Evolutionary conservation across 2,329 filamentous ascomycete genomes (phyloP), one percentile per base, ranked within the genome.

Genomic region (Didymellaceae sp.): DNA sequence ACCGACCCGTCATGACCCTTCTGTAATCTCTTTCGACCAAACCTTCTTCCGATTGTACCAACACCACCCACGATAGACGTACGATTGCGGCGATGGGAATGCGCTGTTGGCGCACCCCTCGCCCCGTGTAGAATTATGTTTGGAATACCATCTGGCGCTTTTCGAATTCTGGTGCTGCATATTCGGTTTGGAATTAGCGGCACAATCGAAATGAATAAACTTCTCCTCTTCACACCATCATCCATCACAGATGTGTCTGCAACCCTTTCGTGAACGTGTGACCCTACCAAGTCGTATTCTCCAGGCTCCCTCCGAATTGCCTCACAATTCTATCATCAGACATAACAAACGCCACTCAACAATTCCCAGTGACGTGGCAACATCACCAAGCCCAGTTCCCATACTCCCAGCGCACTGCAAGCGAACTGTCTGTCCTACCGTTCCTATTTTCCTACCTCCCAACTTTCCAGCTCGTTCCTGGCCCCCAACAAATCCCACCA

Each of bases 11-110:
- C 62, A 67, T 57, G 64, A 65, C 55, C 43, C 49, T 62, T 63
- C 57, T 61, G 52, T 61, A 62, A 63, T 63, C 58, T 51, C 58
- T 57, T 59, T 61, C 47, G 32, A 53, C 47, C 46, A 49, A 60
- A 61, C 62, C 43, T 58, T 56, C 54, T 55, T 62, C 56, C 59
- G 57, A 60, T 58, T 73, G 70, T 74, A 74, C 59, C 65, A 73
- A 62, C 61, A 72, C 52, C 61, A 72, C 53, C 57, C 60, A 68
- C 67, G 67, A 72, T 74, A 73, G 70, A 74, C 71, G 69, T 72
- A 73, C 60, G 66, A 71, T 63, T 63, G 64, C 63, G 67, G 58
- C 57, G 59, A 59, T 41, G 57, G 46, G 45, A 6, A 59, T 58
- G 55, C 48, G 44, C 40, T 57, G 47, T 48, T 51, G 54, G 54